Evolutionary conservation across 495 filamentous ascomycete species (phyloP), one percentile per base, ranked within the genome.

Genomic region (Podospora australis): DNA sequence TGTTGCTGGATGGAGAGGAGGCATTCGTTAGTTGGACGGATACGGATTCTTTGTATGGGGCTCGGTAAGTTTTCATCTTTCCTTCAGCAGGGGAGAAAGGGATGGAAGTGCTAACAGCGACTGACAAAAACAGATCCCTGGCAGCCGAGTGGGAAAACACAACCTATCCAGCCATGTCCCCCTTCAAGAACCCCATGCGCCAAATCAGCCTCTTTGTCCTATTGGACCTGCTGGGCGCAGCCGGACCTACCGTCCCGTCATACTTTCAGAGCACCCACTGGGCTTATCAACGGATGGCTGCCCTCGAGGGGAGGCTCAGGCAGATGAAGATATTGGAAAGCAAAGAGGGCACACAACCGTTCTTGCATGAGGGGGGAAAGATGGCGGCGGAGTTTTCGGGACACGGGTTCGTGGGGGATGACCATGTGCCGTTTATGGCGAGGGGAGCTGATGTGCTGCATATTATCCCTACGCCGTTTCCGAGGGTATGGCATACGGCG

Each of bases 1-100:
- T 96, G 28, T 78, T 96, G 42, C 59, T 96, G 17, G 90, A 96
- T 55, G 90, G 90, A 4, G 90, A 96, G 68, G 90, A 96, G 68
- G 87, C 90, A 4, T 95, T 92, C 65, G 63, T 75, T 16, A 57
- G 50, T 0, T 95, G 90, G 90, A 82, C 80, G 16, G 77, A 73
- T 23, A 75, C 72, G 1, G 90, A 96, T 65, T 86, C 81, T 4
- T 66, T 95, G 11, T 96, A 95, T 49, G 90, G 90, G 2, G 77
- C 90, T 3, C 78, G 87, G 61, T 80, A 54, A 35, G 62, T 46
- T 41, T 13, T 16, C 20, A n/a, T 10, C 16, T 21, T 39, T 9
- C 32, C 1, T 25, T n/a, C 21, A 14, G 4, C 6, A 17, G 38
- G 9, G 13, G 28, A 25, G 11, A 14, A 11, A 21, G 14, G 6